Percentiles rank a stretch among this genome's conserved stretches.
These are phyloP conservation scores for Helianthus annuus DNA, from an alignment of 129 eudicot genomes.

Conservation along the genomic window HanXRQr2.0-SUNRISE NC_035437.2:4996318-4996817, in stretches of 20 bases:
- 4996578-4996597: not conserved
- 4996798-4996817: too few relatives aligned
- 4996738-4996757: too few relatives aligned
- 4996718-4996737: too few relatives aligned
- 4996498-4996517: not conserved
- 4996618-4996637: too few relatives aligned
- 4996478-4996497: not conserved
- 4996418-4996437: constrained; percentile 8
- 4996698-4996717: too few relatives aligned
- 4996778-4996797: too few relatives aligned
- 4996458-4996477: not conserved
- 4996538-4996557: not conserved
- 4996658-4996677: too few relatives aligned
- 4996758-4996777: too few relatives aligned
- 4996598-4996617: too few relatives aligned
- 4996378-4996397: constrained; percentile 12
- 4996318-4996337: not conserved
- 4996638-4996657: too few relatives aligned
- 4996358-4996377: constrained; percentile 1
- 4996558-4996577: not conserved
- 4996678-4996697: too few relatives aligned
- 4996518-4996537: not conserved
- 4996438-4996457: not conserved
- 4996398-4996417: not conserved
- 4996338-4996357: constrained; percentile 13